These are phyloP conservation scores for Apostasia shenzhenica DNA, from an alignment of 106 monocot genomes.

Conservation along the genomic window DNA sequence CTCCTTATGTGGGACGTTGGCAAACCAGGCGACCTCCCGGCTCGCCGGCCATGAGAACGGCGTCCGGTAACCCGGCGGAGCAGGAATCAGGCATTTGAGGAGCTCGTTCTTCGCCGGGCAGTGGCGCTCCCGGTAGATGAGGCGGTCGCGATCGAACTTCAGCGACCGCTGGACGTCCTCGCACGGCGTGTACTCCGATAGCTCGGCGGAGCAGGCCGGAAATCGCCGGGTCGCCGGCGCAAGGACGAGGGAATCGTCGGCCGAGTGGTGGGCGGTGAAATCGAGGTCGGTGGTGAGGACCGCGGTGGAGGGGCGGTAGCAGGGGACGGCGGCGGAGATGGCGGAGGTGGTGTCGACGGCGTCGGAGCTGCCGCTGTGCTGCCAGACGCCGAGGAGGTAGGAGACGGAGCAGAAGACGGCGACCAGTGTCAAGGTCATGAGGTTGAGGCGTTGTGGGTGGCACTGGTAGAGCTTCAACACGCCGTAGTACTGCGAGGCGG, in stretches of 20 bases:
- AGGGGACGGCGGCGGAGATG: constrained; percentile 8
- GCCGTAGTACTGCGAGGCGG: not conserved
- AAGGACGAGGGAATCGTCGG: constrained; percentile 5
- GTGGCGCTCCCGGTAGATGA: constrained; percentile 61
- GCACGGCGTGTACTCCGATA: constrained; percentile 72
- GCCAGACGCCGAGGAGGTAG: constrained; percentile 42
- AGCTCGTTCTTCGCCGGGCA: constrained; percentile 43
- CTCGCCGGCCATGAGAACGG: constrained; percentile 72
- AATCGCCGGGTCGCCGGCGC: not conserved
- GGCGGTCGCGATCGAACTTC: constrained; percentile 34
- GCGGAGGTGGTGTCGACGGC: constrained; percentile 5
- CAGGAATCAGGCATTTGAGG: constrained; percentile 57
- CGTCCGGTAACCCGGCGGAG: constrained; percentile 39
- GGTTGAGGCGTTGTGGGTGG: constrained; percentile 8
- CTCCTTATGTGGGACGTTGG: constrained; percentile 79
- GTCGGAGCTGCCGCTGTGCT: constrained; percentile 17
- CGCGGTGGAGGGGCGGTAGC: constrained; percentile 1
- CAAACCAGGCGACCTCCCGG: constrained; percentile 55
- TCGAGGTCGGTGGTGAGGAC: constrained; percentile 26
- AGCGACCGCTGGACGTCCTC: constrained; percentile 50
- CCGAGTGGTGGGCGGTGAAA: constrained; percentile 49
- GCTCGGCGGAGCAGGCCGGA: constrained; percentile 37
- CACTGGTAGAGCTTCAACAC: constrained; percentile 13
- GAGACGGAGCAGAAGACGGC: constrained; percentile 23
- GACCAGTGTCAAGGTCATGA: constrained; percentile 20